Base-by-base conservation (phyloP, 108 stramenopile genomes). In the Mediolabrus comicus region DNA sequence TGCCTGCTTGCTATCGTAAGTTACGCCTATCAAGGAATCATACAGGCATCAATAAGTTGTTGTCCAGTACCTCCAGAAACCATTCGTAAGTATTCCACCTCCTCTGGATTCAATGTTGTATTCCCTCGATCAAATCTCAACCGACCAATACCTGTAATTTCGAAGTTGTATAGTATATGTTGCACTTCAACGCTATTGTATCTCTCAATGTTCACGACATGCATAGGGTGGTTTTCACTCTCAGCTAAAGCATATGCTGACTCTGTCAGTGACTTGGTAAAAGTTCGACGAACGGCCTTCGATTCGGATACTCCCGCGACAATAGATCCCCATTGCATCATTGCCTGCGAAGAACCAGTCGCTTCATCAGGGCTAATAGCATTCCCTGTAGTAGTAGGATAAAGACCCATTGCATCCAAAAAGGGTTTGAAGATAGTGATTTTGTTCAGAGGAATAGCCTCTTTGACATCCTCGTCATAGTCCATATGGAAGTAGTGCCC, bases 401-500 rank as follows among this genome's bases (percentile, higher is more conserved):
- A 77, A 16, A 93, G 52, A 25, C 84, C 84, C 86, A 90, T 84
- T 24, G 87, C 88, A 56, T 86, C 72, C 49, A 94, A 19, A 39
- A 85, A 77, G 4, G 88, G 90, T 63, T 88, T 75, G 53, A 91
- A 87, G 26, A 94, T 65, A 41, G 79, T 87, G 56, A 94, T 89
- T 65, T 70, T 65, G 29, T 87, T 60, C 55, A 80, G 78, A 16
- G 92, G 92, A 53, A 94, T 90, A 9, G 85, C 53, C 38, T 82
- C 75, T 12, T 80, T 75, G 3, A 84, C 92, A 16, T 79, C 41
- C 12, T 76, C 64, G 54, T 91, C 90, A 75, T 91, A 94, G 12
- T 85, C 83, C 81, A 83, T 87, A 71, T 94, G 90, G 55, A 83
- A 90, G 82, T 91, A 94, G 30, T 91, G 86, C 0, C 90, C 88